Evolutionary conservation across 805 yeast genomes (phyloP).

Genomic region (Suhomyces xylopsoci): DNA sequence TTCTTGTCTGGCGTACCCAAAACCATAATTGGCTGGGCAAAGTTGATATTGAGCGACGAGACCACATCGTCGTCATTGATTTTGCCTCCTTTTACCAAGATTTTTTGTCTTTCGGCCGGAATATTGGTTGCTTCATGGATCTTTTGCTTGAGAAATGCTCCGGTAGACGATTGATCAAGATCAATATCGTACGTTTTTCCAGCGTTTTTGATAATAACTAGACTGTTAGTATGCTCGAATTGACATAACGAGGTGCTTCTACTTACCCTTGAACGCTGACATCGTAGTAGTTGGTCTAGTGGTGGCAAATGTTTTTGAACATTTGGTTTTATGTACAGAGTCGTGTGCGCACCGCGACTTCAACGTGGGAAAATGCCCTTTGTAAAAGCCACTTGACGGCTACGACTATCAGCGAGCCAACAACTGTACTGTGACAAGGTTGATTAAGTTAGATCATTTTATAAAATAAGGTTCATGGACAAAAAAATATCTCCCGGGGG

Average conservation of each 20-base stretch:
- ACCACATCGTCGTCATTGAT: conserved; percentile 66
- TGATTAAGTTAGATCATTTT: too few species aligned
- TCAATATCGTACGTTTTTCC: conserved; percentile 40
- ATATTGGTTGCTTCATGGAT: conserved; percentile 73
- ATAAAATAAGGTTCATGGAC: too few species aligned
- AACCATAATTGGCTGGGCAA: conserved; percentile 74
- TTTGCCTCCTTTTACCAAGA: conserved; percentile 86
- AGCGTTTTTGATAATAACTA: conserved; percentile 37
- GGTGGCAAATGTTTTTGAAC: not conserved
- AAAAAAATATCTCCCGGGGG: conserved; percentile 43
- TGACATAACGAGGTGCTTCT: not conserved
- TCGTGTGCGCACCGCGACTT: not conserved
- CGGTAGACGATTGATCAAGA: conserved; percentile 53
- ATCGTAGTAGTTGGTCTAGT: not conserved
- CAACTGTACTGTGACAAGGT: not conserved
- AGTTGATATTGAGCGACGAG: conserved; percentile 52
- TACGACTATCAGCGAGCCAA: not conserved
- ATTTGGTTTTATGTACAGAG: not conserved
- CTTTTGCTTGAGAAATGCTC: conserved; percentile 61
- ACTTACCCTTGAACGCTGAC: not conserved
- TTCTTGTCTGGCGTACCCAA: conserved; percentile 84
- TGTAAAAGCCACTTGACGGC: not conserved
- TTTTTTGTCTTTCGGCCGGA: conserved; percentile 87
- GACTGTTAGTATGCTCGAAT: not conserved
- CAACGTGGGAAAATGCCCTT: not conserved